Evolutionary conservation across 495 filamentous ascomycete species (phyloP).

Genomic region (Trichoderma gamsii): DNA sequence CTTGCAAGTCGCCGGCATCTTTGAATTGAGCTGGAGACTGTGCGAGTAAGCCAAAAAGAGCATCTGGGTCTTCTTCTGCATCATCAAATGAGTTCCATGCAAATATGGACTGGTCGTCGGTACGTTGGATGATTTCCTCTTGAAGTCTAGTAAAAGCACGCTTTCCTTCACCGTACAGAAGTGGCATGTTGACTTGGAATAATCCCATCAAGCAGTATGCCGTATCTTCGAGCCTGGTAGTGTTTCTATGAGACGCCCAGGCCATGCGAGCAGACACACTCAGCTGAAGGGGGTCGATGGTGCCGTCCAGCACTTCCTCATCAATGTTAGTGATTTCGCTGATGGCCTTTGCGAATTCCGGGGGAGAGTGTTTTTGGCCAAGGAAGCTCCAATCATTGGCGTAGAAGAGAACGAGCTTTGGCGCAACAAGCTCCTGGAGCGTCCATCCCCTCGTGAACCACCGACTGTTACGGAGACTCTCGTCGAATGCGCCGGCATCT

Average conservation of each 20-base stretch:
- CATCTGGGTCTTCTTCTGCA: background rate
- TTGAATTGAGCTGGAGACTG: background rate
- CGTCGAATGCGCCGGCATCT: slow-evolving; percentile 17
- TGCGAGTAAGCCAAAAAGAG: background rate
- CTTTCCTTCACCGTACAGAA: slow-evolving; percentile 39
- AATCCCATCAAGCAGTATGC: slow-evolving; percentile 41
- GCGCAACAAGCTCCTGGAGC: slow-evolving; percentile 36
- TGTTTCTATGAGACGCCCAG: slow-evolving; percentile 32
- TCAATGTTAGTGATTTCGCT: slow-evolving; percentile 31
- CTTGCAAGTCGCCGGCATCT: background rate
- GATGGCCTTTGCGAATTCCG: slow-evolving; percentile 21
- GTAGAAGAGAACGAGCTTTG: slow-evolving; percentile 29
- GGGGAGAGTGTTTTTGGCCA: slow-evolving; percentile 23
- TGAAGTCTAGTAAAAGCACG: slow-evolving; percentile 25
- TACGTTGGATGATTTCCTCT: slow-evolving; percentile 25
- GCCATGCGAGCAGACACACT: slow-evolving; percentile 33
- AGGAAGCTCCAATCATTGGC: slow-evolving; percentile 26
- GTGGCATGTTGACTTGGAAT: slow-evolving; percentile 40
- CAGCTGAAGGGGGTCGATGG: background rate
- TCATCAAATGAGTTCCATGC: slow-evolving; percentile 17
- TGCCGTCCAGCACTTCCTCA: slow-evolving; percentile 17
- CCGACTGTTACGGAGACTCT: slow-evolving; percentile 20
- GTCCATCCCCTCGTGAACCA: slow-evolving; percentile 41
- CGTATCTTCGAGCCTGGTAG: slow-evolving; percentile 32
- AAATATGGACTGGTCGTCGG: slow-evolving; percentile 24